Evolutionary conservation across 176 grass and related monocot genomes (phyloP).

Genomic region (Zoysia japonica): DNA sequence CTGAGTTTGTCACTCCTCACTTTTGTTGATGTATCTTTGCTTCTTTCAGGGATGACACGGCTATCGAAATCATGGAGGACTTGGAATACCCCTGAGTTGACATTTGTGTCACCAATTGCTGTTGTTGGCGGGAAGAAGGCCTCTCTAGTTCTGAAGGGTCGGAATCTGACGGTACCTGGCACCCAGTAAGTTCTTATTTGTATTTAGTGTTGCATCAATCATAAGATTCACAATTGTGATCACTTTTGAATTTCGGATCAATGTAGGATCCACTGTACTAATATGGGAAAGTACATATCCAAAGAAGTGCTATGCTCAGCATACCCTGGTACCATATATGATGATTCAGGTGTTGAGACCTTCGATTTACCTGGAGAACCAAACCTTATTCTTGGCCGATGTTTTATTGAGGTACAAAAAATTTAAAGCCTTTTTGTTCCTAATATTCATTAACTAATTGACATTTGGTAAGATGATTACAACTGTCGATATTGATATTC

Average conservation of each 20-base stretch:
- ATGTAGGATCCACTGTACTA: slow-evolving; percentile 89
- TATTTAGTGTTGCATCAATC: background rate
- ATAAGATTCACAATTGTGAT: background rate
- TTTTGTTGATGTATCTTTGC: slow-evolving; percentile 3
- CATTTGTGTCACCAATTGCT: slow-evolving; percentile 83
- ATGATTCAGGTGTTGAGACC: slow-evolving; percentile 90
- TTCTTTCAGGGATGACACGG: slow-evolving; percentile 61
- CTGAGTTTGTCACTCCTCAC: background rate
- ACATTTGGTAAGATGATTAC: slow-evolving; percentile 19
- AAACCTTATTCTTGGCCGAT: slow-evolving; percentile 59
- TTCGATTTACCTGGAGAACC: slow-evolving; percentile 86
- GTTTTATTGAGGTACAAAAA: slow-evolving; percentile 85
- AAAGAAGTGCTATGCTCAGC: slow-evolving; percentile 88
- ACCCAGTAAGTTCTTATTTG: slow-evolving; percentile 69
- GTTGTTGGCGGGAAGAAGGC: slow-evolving; percentile 78
- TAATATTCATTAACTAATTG: slow-evolving; percentile 14
- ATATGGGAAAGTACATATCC: slow-evolving; percentile 81
- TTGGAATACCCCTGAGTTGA: slow-evolving; percentile 95
- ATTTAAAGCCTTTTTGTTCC: background rate
- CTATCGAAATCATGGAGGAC: slow-evolving; percentile 94
- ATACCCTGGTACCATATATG: slow-evolving; percentile 97
- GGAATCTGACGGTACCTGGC: slow-evolving; percentile 89
- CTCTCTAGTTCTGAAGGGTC: slow-evolving; percentile 77
- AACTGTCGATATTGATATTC: slow-evolving; percentile 44
- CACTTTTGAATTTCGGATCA: slow-evolving; percentile 22